Evolutionary conservation across 352 stramenopile species (phyloP), one percentile per base, ranked within the genome.

Genomic region (Phytopythium kandeliae): DNA sequence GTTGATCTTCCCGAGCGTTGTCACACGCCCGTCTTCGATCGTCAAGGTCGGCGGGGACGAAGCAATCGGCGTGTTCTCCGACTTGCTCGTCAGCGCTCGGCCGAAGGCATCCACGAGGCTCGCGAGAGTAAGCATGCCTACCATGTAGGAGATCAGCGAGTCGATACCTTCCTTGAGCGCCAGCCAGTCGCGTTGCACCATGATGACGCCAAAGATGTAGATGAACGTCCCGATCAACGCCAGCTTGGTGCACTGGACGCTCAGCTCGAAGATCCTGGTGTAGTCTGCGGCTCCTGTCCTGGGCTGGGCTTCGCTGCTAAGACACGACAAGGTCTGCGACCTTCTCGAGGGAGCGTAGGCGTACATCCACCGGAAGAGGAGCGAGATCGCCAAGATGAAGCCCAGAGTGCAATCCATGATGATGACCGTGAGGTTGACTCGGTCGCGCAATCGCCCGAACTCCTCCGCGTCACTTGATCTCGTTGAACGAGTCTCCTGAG

Each of bases 61-160:
- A 17, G 0, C 52, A 37, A 54, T 55, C 40, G 9, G 54, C 45
- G 55, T 52, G 57, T 30, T 54, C 52, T 28, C 49, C 47, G 30
- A 55, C 22, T 16, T 53, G 6, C 7, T 28, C 52, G 10, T 58
- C 7, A 69, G 26, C 5, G 61, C 61, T 57, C 61, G 37, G 12
- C 57, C 61, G 28, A 69, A 42, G n/a, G 57, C 60, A 48, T 69
- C 61, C 2, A 62, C 45, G 24, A 54, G 35, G 35, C 56, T 48
- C 35, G 61, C 61, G 48, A 60, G 41, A 12, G 52, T 40, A 19
- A 69, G 54, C 26, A 60, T 60, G 35, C 57, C 63, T 21, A 69
- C 46, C 7, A 65, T 49, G 43, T 56, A 49, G 13, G 61, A 48
- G n/a, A 69, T 53, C 12, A 69, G 34, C 9, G 57, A 55, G 40